A percentile compares a stretch with the other conserved stretches of the same genome.
Evolutionary conservation across 257 asterid genomes (phyloP).

Genomic region (Handroanthus guayacan): DNA sequence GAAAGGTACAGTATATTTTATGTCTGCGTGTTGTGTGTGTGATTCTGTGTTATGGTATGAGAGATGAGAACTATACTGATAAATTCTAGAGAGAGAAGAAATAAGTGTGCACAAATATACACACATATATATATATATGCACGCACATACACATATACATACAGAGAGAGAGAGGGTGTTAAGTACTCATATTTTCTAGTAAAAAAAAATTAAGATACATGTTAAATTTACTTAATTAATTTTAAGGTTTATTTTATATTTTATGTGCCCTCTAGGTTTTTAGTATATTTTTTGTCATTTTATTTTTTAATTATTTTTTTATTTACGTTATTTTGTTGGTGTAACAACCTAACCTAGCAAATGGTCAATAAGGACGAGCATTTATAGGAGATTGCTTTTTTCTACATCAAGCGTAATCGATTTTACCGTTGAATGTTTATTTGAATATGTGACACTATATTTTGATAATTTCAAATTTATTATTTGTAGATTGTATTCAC

Average conservation of each 20-base stretch:
- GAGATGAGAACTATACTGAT: conserved; percentile 18
- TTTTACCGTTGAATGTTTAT: background rate
- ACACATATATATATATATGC: background rate
- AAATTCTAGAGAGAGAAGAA: conserved; percentile 33
- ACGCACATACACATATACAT: no score
- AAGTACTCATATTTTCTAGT: no score
- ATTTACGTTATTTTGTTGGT: background rate
- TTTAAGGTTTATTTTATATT: no score
- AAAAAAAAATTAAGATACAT: background rate
- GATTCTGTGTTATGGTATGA: conserved; percentile 32
- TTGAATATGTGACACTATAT: background rate
- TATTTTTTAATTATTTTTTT: background rate
- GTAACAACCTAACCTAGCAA: conserved; percentile 27
- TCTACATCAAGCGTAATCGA: background rate
- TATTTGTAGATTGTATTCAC: background rate
- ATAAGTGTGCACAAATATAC: background rate
- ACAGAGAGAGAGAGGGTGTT: no score
- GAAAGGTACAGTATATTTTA: background rate
- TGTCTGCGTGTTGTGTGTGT: conserved; percentile 4
- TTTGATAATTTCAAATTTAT: background rate
- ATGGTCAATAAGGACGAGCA: conserved; percentile 32
- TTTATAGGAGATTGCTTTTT: conserved; percentile 23
- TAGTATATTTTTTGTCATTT: background rate
- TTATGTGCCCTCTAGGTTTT: no score
- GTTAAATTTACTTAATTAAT: background rate